Evolutionary conservation across 1,139 yeast species (phyloP), one percentile per base, ranked within the genome.

Genomic region (Pichia sp.): DNA sequence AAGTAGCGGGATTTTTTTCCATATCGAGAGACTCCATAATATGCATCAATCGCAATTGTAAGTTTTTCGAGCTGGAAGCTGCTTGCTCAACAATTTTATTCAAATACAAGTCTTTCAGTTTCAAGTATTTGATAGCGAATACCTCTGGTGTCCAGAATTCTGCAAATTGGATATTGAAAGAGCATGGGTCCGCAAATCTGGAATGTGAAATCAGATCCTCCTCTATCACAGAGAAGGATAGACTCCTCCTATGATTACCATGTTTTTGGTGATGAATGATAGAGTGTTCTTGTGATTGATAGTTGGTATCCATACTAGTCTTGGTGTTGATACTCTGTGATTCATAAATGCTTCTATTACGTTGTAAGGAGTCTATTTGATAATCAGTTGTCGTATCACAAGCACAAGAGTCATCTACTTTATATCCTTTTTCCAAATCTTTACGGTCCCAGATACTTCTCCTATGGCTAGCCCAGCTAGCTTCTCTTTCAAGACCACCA

Each of bases 161-260:
- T 2, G 32, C 25, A 12, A 37, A 28, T 14, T 24, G 16, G 13
- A 27, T 20, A 28, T 40, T 35, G 20, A 32, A 37, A 5, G 42
- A 45, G 29, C 25, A 39, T 13, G 35, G 17, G 21, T 40, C 49
- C 8, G 41, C 40, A 11, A 34, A 27, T 6, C 37, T 41, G 19
- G 27, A 32, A 1, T 33, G 22, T 11, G 6, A 24, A 19, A 23
- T 35, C 1, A 53, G 16, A 3, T 46, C 31, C 6, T 47, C 45
- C 20, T 55, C 52, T 9, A 56, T 15, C 3, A 34, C 29, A 0
- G 60, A 53, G 28, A 52, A 53, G 5, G 59, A 55, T 17, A 39
- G 41, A n/a, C 47, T 36, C 34, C 56, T 41, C 28, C 43, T 45
- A 28, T 48, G 32, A 14, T 21, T 13, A 3, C 11, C 14, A 10